Evolutionary conservation across 805 yeast species (phyloP), one percentile per base, ranked within the genome.

Genomic region (Yarrowia yakushimensis): DNA sequence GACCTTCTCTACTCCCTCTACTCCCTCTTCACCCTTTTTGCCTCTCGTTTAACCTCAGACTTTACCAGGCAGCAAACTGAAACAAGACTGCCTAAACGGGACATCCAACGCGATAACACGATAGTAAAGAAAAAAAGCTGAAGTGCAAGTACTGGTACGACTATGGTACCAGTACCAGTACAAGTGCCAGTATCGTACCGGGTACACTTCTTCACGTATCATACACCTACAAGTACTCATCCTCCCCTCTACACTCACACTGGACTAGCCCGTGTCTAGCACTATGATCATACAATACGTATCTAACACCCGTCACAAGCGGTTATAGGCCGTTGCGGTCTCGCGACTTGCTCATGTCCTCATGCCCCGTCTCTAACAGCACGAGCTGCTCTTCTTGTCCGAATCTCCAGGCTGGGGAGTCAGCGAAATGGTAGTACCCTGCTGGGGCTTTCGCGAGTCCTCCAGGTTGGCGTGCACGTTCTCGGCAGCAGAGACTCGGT

Each of bases 401-500:
- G 85, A 85, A 69, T 88, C 92, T 70, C 88, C 90, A 59, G 97
- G 97, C 65, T 96, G 88, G 50, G 96, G 97, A 4, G 97, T 90
- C 74, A 93, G 85, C 66, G 89, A 84, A 73, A 93, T 92, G 25
- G 97, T 91, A 68, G 93, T 96, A 23, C 97, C 97, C 67, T 82
- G 84, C 48, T 88, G 83, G 63, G 93, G 91, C 71, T 82, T 85
- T 67, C 81, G 77, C 59, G 82, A 83, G 63, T 67, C 68, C 54
- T 81, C 78, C 67, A 81, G 80, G 69, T 89, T 96, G 66, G 88
- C 88, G 72, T 90, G 82, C 72, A 93, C 96, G 66, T 90, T 86
- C 77, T 90, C 96, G 76, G 91, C 96, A 74, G 92, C 93, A 83
- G 70, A 93, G 88, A 96, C 90, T 87, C 93, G 96, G 43, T 59